Conservation (phyloP, 345 rosid genomes). For the Euphorbia pulcherrima region DNA sequence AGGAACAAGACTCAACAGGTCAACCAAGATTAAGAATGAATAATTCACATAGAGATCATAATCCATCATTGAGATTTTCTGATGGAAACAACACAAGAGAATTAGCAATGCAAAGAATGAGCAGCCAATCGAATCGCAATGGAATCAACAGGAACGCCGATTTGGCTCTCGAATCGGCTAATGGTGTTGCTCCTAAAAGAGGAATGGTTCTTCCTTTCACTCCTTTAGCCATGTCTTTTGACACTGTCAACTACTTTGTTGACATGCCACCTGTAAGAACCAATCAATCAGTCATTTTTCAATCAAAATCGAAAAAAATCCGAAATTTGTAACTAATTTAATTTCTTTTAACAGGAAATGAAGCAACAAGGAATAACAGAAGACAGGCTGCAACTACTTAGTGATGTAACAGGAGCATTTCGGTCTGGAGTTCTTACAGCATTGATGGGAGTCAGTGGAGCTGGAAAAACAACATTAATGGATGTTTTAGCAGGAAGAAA, state of each 20-base stretch:
- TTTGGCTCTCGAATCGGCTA: conserved; percentile 30
- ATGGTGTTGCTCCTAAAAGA: conserved; percentile 43
- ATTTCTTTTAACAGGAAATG: conserved; percentile 39
- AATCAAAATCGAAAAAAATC: neutral
- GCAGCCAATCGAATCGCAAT: conserved; percentile 20
- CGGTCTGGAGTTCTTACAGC: conserved; percentile 65
- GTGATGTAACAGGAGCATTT: conserved; percentile 50
- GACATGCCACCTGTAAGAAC: conserved; percentile 75
- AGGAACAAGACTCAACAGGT: conserved; percentile 26
- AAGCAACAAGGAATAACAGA: conserved; percentile 32
- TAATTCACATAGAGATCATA: conserved; percentile 24
- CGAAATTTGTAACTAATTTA: neutral
- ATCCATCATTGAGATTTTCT: conserved; percentile 33
- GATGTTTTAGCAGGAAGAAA: conserved; percentile 72
- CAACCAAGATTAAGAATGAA: conserved; percentile 29
- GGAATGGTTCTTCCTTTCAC: conserved; percentile 86
- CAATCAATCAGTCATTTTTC: conserved; percentile 10
- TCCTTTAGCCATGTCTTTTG: conserved; percentile 73
- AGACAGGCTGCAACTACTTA: conserved; percentile 52
- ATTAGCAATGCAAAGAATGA: conserved; percentile 33
- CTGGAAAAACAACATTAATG: conserved; percentile 68
- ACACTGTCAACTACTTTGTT: conserved; percentile 57
- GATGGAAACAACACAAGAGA: conserved; percentile 50
- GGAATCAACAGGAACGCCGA: conserved; percentile 30
- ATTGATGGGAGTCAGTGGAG: conserved; percentile 67